Evolutionary conservation across 1,284 basidiomycete genomes (phyloP).

Genomic region (Pseudozyma flocculosa): DNA sequence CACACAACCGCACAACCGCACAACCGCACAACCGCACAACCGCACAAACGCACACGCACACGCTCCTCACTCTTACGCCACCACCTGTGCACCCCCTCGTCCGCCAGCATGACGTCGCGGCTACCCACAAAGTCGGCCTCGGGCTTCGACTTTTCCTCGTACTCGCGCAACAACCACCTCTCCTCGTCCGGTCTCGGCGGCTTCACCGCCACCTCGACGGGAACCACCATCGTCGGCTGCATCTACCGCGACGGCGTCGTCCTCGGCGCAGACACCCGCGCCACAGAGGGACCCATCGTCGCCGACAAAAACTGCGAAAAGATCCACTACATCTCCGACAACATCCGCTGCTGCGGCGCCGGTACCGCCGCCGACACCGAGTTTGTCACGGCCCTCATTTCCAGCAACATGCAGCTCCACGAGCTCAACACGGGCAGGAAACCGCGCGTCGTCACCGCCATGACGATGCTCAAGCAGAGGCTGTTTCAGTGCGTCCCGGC

Average conservation of each 20-base stretch:
- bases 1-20: too few species aligned
- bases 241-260: constrained; percentile 87
- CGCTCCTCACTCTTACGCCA: too few species aligned
- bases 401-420: constrained; percentile 56
- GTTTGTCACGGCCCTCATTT: constrained; percentile 65
- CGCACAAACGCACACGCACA: too few species aligned
- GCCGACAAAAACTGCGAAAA: constrained; percentile 99
- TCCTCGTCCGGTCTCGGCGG: constrained; percentile 65
- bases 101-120: neutral
- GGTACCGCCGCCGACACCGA: constrained; percentile 98
- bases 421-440: constrained; percentile 51
- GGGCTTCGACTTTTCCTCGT: constrained; percentile 75
- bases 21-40: too few species aligned
- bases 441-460: constrained; percentile 85
- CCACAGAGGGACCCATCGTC: constrained; percentile 91
- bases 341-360: constrained; percentile 94
- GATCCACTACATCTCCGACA: constrained; percentile 76
- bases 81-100: too few species aligned
- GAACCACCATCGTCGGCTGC: constrained; percentile 93
- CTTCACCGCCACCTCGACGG: constrained; percentile 65
- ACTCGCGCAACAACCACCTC: constrained; percentile 76
- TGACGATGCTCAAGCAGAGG: constrained; percentile 95
- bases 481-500: constrained; percentile 69
- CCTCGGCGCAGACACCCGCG: constrained; percentile 93
- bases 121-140: constrained; percentile 7